phyloP scores from a whole-genome alignment of 352 stramenopile genomes.

The Phytopythium montanum region DNA sequence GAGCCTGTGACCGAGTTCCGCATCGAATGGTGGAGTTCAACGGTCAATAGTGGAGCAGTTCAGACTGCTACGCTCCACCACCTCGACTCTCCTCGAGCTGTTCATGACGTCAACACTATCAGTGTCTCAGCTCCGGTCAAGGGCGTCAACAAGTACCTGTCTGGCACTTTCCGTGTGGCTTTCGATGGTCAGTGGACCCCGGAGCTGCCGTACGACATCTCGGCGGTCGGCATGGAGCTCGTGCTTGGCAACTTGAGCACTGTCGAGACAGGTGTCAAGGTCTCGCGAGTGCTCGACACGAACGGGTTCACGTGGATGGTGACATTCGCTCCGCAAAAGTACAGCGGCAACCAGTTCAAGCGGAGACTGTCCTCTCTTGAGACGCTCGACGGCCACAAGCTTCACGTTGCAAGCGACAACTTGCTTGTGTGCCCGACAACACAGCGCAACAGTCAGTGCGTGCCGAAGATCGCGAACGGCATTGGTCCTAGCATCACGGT shows the following conservation, averaged over 20 bases:
- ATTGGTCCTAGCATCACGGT: slow-evolving; percentile 44
- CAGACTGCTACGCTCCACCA: slow-evolving; percentile 50
- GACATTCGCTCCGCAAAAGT: slow-evolving; percentile 55
- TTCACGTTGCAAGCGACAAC: slow-evolving; percentile 44
- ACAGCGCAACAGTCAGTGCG: slow-evolving; percentile 27
- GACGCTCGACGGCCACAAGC: slow-evolving; percentile 40
- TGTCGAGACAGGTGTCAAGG: slow-evolving; percentile 41
- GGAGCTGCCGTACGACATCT: slow-evolving; percentile 85
- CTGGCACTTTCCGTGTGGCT: slow-evolving; percentile 85
- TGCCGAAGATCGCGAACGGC: slow-evolving; percentile 35
- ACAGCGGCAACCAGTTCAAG: slow-evolving; percentile 57
- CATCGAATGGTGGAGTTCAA: slow-evolving; percentile 65
- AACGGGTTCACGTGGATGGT: slow-evolving; percentile 82
- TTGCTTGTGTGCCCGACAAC: slow-evolving; percentile 56
- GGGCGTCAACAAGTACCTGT: slow-evolving; percentile 39
- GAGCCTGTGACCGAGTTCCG: slow-evolving; percentile 74
- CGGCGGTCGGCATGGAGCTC: slow-evolving; percentile 72
- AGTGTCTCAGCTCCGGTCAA: slow-evolving; percentile 59
- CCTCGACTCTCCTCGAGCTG: slow-evolving; percentile 26
- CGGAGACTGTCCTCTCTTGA: slow-evolving; percentile 41
- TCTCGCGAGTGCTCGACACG: slow-evolving; percentile 49
- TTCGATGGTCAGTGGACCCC: slow-evolving; percentile 87
- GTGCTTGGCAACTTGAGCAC: slow-evolving; percentile 48
- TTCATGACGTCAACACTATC: slow-evolving; percentile 61
- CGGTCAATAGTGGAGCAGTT: slow-evolving; percentile 32